A percentile compares a stretch with the other conserved stretches of the same genome.
These are phyloP conservation scores for Bipolaris cookei DNA, from an alignment of 2,329 filamentous ascomycete species.

Conservation along the genomic window DNA sequence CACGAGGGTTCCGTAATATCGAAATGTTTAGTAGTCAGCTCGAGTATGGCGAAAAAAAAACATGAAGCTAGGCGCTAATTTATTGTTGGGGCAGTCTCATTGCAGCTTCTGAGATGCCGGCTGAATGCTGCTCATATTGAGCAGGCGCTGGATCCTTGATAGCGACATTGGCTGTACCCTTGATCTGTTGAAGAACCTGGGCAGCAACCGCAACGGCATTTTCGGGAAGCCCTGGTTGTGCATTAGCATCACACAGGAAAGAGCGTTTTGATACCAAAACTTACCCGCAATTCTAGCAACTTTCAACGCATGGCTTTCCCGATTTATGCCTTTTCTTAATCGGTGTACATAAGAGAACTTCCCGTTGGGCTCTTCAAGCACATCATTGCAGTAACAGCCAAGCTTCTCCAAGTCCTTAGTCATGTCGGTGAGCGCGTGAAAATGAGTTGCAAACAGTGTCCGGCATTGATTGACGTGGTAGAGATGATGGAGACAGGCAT, in stretches of 20 bases:
- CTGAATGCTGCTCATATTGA: background rate
- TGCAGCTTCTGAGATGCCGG: background rate
- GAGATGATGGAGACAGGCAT: conserved; percentile 84
- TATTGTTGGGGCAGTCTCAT: background rate
- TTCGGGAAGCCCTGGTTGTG: conserved; percentile 66
- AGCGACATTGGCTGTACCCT: background rate
- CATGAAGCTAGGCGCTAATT: background rate
- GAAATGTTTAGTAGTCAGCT: background rate
- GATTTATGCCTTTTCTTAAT: conserved; percentile 81
- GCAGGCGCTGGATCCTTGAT: background rate
- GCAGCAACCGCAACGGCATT: conserved; percentile 72
- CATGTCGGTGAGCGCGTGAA: conserved; percentile 83
- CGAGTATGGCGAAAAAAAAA: background rate
- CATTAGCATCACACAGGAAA: conserved; percentile 12
- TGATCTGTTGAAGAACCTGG: conserved; percentile 57
- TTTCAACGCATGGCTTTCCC: conserved; percentile 87
- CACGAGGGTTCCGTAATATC: background rate
- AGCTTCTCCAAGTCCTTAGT: conserved; percentile 65
- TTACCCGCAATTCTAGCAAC: conserved; percentile 82
- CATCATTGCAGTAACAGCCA: conserved; percentile 86
- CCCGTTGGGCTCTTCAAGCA: conserved; percentile 70
- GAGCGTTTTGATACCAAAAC: background rate
- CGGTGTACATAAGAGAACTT: conserved; percentile 85
- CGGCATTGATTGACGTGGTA: conserved; percentile 78
- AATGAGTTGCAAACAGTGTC: conserved; percentile 92